These are phyloP conservation scores for Limonomyces culmigenus DNA, from an alignment of 1,284 basidiomycete genomes.

Conservation along the genomic window DNA sequence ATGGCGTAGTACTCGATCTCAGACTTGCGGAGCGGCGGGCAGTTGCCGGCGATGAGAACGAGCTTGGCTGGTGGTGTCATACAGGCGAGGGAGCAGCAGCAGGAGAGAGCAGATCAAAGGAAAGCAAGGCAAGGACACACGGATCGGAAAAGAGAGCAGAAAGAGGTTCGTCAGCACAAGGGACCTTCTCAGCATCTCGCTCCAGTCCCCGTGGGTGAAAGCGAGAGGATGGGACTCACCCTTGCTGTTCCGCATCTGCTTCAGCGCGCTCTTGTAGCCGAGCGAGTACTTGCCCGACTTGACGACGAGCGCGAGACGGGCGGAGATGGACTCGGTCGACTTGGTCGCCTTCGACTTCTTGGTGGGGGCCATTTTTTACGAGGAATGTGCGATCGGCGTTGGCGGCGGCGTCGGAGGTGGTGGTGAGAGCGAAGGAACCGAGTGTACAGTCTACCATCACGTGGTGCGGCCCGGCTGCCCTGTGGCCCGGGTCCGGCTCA, in stretches of 20 bases:
- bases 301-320: conserved; percentile 92
- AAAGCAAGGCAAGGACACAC: conserved; percentile 6
- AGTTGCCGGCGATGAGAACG: conserved; percentile 97
- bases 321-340: conserved; percentile 88
- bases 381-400: too few species aligned
- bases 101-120: conserved; percentile 3
- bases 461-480: too few species aligned
- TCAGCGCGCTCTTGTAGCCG: conserved; percentile 94
- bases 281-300: conserved; percentile 91
- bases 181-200: conserved; percentile 95
- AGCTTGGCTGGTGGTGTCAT: conserved; percentile 69
- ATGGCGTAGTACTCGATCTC: conserved; percentile 99
- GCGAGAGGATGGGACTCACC: conserved; percentile 41
- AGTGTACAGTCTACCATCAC: too few species aligned
- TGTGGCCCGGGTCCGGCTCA: too few species aligned
- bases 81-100: conserved; percentile 1
- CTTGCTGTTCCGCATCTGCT: conserved; percentile 97
- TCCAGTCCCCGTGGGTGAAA: conserved; percentile 71
- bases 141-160: conserved; percentile 10
- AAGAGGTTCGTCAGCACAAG: conserved; percentile 25
- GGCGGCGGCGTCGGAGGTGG: conserved; percentile 12
- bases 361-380: conserved; percentile 66
- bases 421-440: conserved; percentile 7
- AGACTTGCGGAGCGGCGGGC: conserved; percentile 96
- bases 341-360: conserved; percentile 91